These are phyloP conservation scores for Cercospora berteroae DNA, from an alignment of 2,329 filamentous ascomycete species.

Conservation along the genomic window DNA sequence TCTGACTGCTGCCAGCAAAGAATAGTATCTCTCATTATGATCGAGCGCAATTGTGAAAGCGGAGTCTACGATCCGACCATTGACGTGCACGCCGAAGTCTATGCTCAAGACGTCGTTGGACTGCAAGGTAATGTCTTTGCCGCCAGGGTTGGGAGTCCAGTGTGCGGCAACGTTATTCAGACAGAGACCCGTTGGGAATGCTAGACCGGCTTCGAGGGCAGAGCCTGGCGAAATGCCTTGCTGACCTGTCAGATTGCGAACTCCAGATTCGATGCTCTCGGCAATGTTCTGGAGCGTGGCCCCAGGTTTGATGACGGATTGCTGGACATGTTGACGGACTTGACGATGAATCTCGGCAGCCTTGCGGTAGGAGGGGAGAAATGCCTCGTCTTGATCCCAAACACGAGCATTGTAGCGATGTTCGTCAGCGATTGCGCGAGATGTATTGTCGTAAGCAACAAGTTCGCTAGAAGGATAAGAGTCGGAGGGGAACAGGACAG, in stretches of 20 bases:
- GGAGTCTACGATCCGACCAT: slow-evolving; percentile 68
- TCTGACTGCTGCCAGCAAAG: slow-evolving; percentile 64
- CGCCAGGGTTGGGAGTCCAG: slow-evolving; percentile 83
- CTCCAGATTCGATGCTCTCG: slow-evolving; percentile 81
- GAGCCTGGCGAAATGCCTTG: slow-evolving; percentile 75
- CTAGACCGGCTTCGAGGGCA: slow-evolving; percentile 74
- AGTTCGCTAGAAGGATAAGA: slow-evolving; percentile 74
- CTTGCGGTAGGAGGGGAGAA: slow-evolving; percentile 76
- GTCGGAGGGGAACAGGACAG: slow-evolving; percentile 63
- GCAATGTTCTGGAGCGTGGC: slow-evolving; percentile 78
- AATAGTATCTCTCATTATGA: slow-evolving; percentile 59
- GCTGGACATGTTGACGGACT: slow-evolving; percentile 78
- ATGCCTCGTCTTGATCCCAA: slow-evolving; percentile 66
- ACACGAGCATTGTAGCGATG: slow-evolving; percentile 63
- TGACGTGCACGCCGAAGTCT: slow-evolving; percentile 69
- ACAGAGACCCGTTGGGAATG: slow-evolving; percentile 80
- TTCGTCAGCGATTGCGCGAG: slow-evolving; percentile 79
- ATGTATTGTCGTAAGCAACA: slow-evolving; percentile 76
- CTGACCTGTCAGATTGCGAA: slow-evolving; percentile 74
- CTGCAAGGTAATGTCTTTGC: slow-evolving; percentile 71
- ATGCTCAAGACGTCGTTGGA: slow-evolving; percentile 71
- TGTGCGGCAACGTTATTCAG: slow-evolving; percentile 84
- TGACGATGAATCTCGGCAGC: slow-evolving; percentile 87
- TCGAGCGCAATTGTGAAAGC: slow-evolving; percentile 69
- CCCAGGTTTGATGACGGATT: slow-evolving; percentile 73